Base-by-base conservation (phyloP, 441 rosid species). In the Corymbia calophylla region DNA sequence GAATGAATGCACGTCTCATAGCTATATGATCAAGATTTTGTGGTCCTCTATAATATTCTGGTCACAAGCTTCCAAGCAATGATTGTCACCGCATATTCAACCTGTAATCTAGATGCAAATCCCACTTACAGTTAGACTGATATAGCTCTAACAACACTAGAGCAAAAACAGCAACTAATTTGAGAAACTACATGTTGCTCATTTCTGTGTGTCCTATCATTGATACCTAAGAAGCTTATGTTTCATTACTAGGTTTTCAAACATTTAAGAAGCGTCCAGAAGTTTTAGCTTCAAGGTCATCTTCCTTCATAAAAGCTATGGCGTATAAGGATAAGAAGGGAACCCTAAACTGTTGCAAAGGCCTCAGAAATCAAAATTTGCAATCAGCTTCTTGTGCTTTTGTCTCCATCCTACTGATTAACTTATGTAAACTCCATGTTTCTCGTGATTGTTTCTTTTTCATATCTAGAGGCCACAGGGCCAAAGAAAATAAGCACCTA, bases 61-160 rank as follows among this genome's bases (percentile, higher is more conserved):
- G 1, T 62, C 68, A 29, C 32, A 12, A 62, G 5, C 32, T 62
- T 62, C 68, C 8, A 0, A 54, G 32, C 15, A 62, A 62, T n/a
- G 70, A 15, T 0, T n/a, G 9, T 29, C 29, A 29, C 35, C 5
- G 2, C 35, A n/a, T 16, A 29, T 9, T 29, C 35, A 14, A 13
- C 35, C 18, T 29, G 35, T 64, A 64, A n/a, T n/a, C 14, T 0
- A n/a, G 18, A 64, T 14, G 35, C 70, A n/a, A 64, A 64, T 64
- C 0, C 70, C 70, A 64, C 32, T 17, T 64, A 3, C 9, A 0
- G 5, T n/a, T 64, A n/a, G 31, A n/a, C 10, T n/a, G 9, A 14
- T 64, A 13, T 64, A n/a, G 35, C 35, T 64, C 32, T 64, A 64
- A 64, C 35, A 3, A 64, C 70, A 29, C 32, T 14, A 62, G 14